Conservation (phyloP, 2,329 filamentous ascomycete genomes). For the Pseudocercospora vitis region DNA sequence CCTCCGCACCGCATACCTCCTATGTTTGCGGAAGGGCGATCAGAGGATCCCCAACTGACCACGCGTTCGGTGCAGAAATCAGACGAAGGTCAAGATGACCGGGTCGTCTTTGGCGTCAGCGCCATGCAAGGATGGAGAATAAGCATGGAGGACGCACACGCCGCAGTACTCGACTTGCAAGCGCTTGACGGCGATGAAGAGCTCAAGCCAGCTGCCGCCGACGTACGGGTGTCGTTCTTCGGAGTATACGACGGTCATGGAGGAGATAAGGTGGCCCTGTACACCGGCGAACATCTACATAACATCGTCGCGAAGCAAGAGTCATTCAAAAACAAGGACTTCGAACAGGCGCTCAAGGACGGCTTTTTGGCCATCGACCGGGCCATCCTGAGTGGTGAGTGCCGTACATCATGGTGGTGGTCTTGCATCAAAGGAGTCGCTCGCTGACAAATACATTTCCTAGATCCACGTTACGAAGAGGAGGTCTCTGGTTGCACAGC, state of each 20-base stretch:
- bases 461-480: constrained; percentile 95
- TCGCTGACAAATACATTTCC: constrained; percentile 33
- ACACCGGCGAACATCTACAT: constrained; percentile 88
- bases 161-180: constrained; percentile 82
- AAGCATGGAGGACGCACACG: constrained; percentile 98
- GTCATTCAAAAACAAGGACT: constrained; percentile 84
- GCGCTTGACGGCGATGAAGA: constrained; percentile 56
- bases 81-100: constrained; percentile 86
- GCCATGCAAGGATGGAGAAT: constrained; percentile 99
- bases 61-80: constrained; percentile 64
- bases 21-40: too few species aligned
- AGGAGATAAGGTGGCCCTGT: constrained; percentile 92
- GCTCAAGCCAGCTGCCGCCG: constrained; percentile 59
- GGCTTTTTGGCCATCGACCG: constrained; percentile 94
- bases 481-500: constrained; percentile 98
- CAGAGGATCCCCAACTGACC: too few species aligned
- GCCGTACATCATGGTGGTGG: constrained; percentile 1
- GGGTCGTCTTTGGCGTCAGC: constrained; percentile 88
- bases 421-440: background rate
- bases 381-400: constrained; percentile 86
- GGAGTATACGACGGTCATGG: constrained; percentile 98
- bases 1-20: background rate
- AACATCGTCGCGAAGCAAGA: constrained; percentile 94
- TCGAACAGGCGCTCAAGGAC: constrained; percentile 94
- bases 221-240: constrained; percentile 86